Percentiles rank a stretch among this genome's conserved stretches.
Conservation (phyloP, 2,329 filamentous ascomycete species). For the Neofusicoccum parvum region DNA sequence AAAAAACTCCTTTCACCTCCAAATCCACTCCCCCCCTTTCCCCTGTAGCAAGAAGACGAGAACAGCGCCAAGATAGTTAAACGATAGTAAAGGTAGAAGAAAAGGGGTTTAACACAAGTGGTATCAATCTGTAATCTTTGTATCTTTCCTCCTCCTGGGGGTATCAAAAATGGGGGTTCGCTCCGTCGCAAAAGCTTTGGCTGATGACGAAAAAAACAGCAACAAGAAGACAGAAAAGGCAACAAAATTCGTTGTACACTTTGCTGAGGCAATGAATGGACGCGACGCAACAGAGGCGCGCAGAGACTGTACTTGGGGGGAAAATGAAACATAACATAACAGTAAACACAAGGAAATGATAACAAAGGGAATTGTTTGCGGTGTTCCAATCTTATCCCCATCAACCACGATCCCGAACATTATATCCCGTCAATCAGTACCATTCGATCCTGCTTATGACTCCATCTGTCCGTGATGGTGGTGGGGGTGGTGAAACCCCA, state of each 20-base stretch:
- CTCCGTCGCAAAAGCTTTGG: no score
- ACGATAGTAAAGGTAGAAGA: no score
- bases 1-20: no score
- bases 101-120: neutral
- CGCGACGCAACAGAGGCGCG: neutral
- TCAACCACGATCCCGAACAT: neutral
- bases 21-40: no score
- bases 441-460: neutral
- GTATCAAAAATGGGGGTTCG: neutral
- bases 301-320: neutral
- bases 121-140: neutral
- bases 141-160: neutral
- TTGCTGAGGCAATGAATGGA: neutral
- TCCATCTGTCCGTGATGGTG: neutral
- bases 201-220: neutral
- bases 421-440: neutral
- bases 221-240: neutral
- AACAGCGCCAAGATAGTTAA: no score
- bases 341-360: neutral
- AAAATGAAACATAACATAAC: neutral
- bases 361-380: neutral
- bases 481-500: neutral
- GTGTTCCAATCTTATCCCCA: conserved; percentile 12
- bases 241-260: conserved; percentile 4
- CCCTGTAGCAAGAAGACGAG: no score